A percentile compares a stretch with the other conserved stretches of the same genome.
Evolutionary conservation across 2,329 filamentous ascomycete species (phyloP).

Genomic region (Claviceps lovelessii): DNA sequence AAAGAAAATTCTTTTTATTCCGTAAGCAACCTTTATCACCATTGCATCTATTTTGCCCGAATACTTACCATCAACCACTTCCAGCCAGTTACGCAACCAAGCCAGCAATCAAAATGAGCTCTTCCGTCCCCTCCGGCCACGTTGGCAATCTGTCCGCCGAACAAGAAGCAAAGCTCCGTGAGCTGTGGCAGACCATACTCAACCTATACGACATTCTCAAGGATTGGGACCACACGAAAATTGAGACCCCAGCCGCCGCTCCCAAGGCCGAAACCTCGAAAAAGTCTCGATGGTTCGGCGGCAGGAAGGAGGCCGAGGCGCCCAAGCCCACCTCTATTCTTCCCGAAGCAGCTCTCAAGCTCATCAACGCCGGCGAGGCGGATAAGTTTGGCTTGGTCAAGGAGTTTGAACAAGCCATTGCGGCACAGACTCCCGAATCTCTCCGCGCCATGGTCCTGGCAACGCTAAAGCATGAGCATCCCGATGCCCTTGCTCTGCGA

Average conservation of each 20-base stretch:
- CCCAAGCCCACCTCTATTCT: background rate
- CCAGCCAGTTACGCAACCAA: background rate
- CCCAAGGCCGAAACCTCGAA: constrained; percentile 2
- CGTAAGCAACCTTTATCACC: no score
- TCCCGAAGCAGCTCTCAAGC: constrained; percentile 4
- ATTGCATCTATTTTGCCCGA: background rate
- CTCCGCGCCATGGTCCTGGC: constrained; percentile 9
- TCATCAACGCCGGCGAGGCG: constrained; percentile 2
- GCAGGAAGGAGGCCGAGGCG: background rate
- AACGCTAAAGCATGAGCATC: constrained; percentile 16
- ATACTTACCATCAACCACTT: background rate
- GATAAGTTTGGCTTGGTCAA: constrained; percentile 5
- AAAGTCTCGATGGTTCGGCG: constrained; percentile 6
- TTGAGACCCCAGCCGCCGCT: background rate
- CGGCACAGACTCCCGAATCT: constrained; percentile 1
- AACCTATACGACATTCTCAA: constrained; percentile 8
- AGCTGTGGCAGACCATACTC: constrained; percentile 12
- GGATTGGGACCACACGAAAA: constrained; percentile 1
- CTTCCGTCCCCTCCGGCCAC: constrained; percentile 3
- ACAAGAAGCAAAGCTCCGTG: constrained; percentile 12
- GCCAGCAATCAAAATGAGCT: background rate
- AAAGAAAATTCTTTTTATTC: no score
- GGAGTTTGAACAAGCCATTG: constrained; percentile 4
- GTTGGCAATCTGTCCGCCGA: constrained; percentile 12
- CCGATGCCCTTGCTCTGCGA: constrained; percentile 24